phyloP scores from a whole-genome alignment of 2,329 filamentous ascomycete species.

The Fusarium globosum region DNA sequence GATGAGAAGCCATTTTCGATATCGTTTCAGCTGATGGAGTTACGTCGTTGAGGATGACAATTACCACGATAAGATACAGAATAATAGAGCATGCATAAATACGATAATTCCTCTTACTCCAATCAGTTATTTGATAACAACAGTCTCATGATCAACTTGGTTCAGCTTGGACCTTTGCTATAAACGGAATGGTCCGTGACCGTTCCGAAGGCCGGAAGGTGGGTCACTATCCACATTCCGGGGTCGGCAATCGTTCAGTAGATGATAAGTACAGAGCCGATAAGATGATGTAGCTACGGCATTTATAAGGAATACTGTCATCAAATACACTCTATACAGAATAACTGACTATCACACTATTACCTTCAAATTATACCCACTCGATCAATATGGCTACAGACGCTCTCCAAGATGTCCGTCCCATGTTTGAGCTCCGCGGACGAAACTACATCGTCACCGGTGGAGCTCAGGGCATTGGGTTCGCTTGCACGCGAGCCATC shows the following conservation, averaged over 20 bases:
- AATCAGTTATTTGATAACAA: not conserved
- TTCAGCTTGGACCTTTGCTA: not conserved
- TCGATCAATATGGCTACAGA: conserved; percentile 8
- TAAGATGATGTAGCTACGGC: not conserved
- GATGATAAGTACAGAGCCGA: not conserved
- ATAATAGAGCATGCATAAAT: not conserved
- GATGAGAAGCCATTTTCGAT: conserved; percentile 18
- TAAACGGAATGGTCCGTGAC: conserved; percentile 5
- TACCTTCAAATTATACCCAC: not conserved
- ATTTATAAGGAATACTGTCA: not conserved
- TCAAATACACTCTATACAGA: not conserved
- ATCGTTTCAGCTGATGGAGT: not conserved
- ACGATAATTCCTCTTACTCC: not conserved
- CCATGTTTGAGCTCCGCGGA: conserved; percentile 48
- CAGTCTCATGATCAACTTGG: not conserved
- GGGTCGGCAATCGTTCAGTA: not conserved
- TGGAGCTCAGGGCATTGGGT: conserved; percentile 55
- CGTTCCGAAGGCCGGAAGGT: conserved; percentile 30
- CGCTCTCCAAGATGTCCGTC: conserved; percentile 25
- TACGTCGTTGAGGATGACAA: not conserved
- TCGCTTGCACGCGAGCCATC: conserved; percentile 52
- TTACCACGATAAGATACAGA: not conserved
- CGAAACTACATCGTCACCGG: conserved; percentile 54
- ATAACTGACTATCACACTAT: not conserved
- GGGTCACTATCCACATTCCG: conserved; percentile 3